A percentile compares a stretch with the other conserved stretches of the same genome.
phyloP scores from a whole-genome alignment of 1,139 yeast species.

The Hemisphaericaspora lyxosophila region DNA sequence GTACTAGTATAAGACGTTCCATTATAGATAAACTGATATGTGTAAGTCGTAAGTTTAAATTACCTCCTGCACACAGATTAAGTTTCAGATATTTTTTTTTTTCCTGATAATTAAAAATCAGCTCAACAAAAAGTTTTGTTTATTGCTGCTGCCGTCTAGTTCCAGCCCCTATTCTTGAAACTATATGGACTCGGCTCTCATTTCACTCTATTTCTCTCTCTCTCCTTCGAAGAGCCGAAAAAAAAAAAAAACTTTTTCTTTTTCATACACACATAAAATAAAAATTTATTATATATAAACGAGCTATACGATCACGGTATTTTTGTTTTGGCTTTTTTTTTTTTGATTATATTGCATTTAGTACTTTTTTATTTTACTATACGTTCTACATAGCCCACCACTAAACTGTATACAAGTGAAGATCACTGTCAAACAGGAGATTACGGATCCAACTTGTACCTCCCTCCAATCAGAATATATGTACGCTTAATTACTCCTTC shows the following conservation, averaged over 20 bases:
- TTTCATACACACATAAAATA: not conserved
- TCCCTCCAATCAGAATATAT: not conserved
- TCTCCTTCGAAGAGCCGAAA: too few species aligned
- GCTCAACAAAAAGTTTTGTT: not conserved
- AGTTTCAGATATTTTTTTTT: too few species aligned
- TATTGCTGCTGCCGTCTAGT: too few species aligned
- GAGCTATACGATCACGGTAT: conserved; percentile 15
- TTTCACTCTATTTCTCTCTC: too few species aligned
- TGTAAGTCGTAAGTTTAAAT: too few species aligned
- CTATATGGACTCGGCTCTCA: too few species aligned
- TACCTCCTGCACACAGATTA: too few species aligned
- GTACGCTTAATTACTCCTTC: not conserved
- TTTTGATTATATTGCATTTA: not conserved
- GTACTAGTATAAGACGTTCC: too few species aligned
- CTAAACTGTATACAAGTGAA: not conserved
- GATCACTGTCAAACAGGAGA: not conserved
- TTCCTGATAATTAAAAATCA: not conserved
- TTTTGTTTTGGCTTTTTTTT: not conserved
- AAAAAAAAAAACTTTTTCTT: not conserved
- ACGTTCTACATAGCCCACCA: not conserved
- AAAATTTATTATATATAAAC: conserved; percentile 9
- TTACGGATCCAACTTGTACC: not conserved
- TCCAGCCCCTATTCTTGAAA: too few species aligned
- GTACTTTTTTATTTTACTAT: not conserved
- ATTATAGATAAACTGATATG: too few species aligned